Percentiles rank a stretch among this genome's conserved stretches.
Evolutionary conservation across 2,329 filamentous ascomycete genomes (phyloP).

Genomic region (Penicillium frequentans): DNA sequence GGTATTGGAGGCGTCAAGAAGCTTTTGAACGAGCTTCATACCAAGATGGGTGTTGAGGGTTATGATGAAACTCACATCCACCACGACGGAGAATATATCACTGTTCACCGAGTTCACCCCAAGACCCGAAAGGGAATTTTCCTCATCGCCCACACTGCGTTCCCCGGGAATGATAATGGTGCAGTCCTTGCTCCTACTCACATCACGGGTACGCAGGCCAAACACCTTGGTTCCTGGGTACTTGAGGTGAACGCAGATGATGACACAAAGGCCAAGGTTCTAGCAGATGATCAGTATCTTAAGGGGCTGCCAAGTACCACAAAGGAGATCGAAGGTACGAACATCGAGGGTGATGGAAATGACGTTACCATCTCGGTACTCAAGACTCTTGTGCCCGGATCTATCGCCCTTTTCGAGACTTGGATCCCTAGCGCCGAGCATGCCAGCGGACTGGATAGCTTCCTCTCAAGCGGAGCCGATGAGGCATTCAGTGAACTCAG

Average conservation of each 20-base stretch:
- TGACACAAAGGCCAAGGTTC: slow-evolving; percentile 64
- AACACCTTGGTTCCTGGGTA: slow-evolving; percentile 86
- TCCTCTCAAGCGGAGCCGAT: slow-evolving; percentile 77
- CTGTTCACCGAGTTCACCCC: slow-evolving; percentile 91
- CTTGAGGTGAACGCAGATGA: slow-evolving; percentile 81
- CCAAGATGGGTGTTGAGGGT: slow-evolving; percentile 89
- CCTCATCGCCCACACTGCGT: slow-evolving; percentile 92
- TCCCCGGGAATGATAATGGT: slow-evolving; percentile 84
- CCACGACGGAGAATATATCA: slow-evolving; percentile 94
- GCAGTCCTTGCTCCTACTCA: slow-evolving; percentile 76
- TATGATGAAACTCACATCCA: slow-evolving; percentile 97
- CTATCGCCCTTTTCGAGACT: slow-evolving; percentile 92
- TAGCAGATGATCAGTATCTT: slow-evolving; percentile 69
- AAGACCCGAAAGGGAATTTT: slow-evolving; percentile 92
- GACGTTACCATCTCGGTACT: slow-evolving; percentile 79
- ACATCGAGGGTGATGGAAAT: slow-evolving; percentile 68
- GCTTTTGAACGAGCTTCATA: slow-evolving; percentile 90
- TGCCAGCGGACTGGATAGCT: slow-evolving; percentile 77
- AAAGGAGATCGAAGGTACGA: slow-evolving; percentile 70
- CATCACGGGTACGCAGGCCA: slow-evolving; percentile 79
- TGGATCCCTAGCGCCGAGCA: slow-evolving; percentile 90
- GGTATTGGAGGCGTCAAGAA: slow-evolving; percentile 92
- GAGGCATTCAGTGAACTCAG: slow-evolving; percentile 73
- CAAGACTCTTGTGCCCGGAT: slow-evolving; percentile 85
- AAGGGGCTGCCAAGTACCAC: slow-evolving; percentile 83